Evolutionary conservation across 169 alveolate species (phyloP), one percentile per base, ranked within the genome.

Genomic region (Plasmodium knowlesi): DNA sequence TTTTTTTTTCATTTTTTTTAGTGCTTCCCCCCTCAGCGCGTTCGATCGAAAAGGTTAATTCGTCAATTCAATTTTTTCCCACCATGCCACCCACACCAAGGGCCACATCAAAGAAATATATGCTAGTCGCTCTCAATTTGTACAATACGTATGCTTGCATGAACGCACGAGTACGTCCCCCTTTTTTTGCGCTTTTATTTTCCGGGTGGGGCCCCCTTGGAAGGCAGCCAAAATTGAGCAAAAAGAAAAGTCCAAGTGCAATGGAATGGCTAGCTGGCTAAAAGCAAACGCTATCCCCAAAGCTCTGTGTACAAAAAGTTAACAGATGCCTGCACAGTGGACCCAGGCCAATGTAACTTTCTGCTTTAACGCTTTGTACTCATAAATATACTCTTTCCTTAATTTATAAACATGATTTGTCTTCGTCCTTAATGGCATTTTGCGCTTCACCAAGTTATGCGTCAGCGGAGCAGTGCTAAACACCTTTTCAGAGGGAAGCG

Each of bases 381-480:
- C 54, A 1, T 54, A 16, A 30, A 81, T 6, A 43, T 0, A 54
- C 22, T 0, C 28, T 50, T 78, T 30, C 10, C 30, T 78, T 43
- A 41, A 25, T 50, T 34, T 28, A 16, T 32, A 81, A 81, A n/a
- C 70, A 81, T 81, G 89, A 81, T 28, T 81, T 81, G 34, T 8
- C 43, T 53, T 16, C 37, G 46, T n/a, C 19, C 74, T 16, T 22
- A 19, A 81, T 81, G 19, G 67, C 37, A 78, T 78, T 34, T 78
- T 78, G 76, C 39, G 54, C 76, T 81, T 81, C 19, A 53, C 19
- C 30, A 28, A 81, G 76, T 53, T 81, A 81, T 81, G 78, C 25
- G n/a, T 37, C 39, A 53, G 9, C 46, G 28, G 41, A 81, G 86
- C 9, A 83, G 71, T 10, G 28, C 46, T 61, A 50, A 37, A 5